Percentiles rank a stretch among this genome's conserved stretches.
Conservation (phyloP, 2,329 filamentous ascomycete genomes). For the Calcarisporium arbuscula region DNA sequence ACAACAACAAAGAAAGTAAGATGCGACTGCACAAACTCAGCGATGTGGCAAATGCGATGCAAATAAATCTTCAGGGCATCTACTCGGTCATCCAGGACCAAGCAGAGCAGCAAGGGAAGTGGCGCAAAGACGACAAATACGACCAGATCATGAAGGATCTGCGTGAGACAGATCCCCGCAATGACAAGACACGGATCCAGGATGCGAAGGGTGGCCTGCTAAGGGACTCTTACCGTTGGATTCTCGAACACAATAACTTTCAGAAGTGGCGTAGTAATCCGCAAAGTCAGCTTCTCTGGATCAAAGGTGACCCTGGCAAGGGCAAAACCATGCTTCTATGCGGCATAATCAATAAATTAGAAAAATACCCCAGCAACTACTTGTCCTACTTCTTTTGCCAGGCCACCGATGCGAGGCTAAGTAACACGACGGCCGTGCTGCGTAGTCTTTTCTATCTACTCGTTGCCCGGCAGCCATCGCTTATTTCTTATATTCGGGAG, state of each 20-base stretch:
- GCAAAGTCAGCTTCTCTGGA: constrained; percentile 25
- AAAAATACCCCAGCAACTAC: neutral
- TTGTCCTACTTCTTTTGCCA: constrained; percentile 12
- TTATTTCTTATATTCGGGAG: constrained; percentile 26
- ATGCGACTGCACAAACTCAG: no score
- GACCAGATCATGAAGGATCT: constrained; percentile 15
- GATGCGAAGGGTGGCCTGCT: constrained; percentile 26
- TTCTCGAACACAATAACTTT: constrained; percentile 22
- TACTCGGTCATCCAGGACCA: no score
- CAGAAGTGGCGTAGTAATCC: constrained; percentile 7
- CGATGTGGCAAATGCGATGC: no score
- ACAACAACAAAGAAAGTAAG: no score
- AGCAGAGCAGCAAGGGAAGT: no score
- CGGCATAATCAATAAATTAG: constrained; percentile 22
- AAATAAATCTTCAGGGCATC: no score
- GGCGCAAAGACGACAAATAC: no score
- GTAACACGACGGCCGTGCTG: constrained; percentile 32
- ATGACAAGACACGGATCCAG: constrained; percentile 28
- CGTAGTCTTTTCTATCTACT: constrained; percentile 37
- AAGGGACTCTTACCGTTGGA: constrained; percentile 25
- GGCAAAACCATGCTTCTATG: constrained; percentile 39
- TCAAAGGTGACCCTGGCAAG: constrained; percentile 33
- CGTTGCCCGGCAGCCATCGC: constrained; percentile 20
- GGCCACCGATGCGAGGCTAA: constrained; percentile 22
- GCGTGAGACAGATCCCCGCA: constrained; percentile 18